Base-by-base conservation (phyloP, 2,329 filamentous ascomycete genomes). In the Trichoderma sp. region DNA sequence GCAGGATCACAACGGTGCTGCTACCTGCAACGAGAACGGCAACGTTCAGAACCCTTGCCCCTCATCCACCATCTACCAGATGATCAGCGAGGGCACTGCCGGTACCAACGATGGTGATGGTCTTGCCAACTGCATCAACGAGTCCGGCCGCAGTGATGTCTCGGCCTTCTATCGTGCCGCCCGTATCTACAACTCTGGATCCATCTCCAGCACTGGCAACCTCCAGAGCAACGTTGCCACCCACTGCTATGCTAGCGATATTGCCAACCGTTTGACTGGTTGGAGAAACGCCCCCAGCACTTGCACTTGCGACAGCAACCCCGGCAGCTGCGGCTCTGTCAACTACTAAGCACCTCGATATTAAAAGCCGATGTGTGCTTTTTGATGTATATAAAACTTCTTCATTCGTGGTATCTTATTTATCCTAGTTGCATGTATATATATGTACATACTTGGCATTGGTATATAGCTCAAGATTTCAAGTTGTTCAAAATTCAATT, bases 101-200 rank as follows among this genome's bases (percentile, higher is more conserved):
- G 83, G 83, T 28, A 82, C 82, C 11, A 67, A 75, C 10, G 73
- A 75, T 32, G 82, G 81, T 4, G 80, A 82, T 28, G 83, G 83
- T 1, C 76, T 85, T n/a, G 55, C 61, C 10, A 68, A 71, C n/a
- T 66, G 54, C 54, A 63, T 71, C 28, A 69, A 69, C 37, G 46
- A 69, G 56, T 30, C 68, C 46, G 68, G 68, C 32, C 24, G 13
- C 11, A 43, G 18, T 18, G 69, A 66, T n/a, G 66, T 61, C 49
- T 71, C 70, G 16, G 68, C 66, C 21, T 68, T 67, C 63, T 74
- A 74, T 56, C 70, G 69, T 28, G 72, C 70, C 13, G 73, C 72
- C 28, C 72, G 73, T 39, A 70, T 71, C 46, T 74, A 74, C 61
- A 74, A 74, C 71, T 69, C 63, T 32, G 73, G 73, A 55, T 74